These are phyloP conservation scores for Sclerotinia sclerotiorum DNA, from an alignment of 2,329 filamentous ascomycete species.

Conservation along the genomic window DNA sequence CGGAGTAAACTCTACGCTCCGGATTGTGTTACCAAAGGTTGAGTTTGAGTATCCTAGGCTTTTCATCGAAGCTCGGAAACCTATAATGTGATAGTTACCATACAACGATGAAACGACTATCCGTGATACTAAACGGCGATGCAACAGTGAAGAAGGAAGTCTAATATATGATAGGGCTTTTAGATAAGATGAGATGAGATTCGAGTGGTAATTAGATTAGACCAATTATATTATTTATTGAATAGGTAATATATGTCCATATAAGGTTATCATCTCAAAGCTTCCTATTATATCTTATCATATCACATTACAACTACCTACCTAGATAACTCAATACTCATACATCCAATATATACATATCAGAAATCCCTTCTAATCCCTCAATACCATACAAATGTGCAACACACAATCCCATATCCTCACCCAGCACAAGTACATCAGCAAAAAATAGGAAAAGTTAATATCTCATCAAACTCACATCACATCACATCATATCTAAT, in stretches of 20 bases:
- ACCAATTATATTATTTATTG: neutral
- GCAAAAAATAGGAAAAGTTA: conserved; percentile 13
- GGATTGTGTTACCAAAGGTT: neutral
- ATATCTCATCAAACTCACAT: neutral
- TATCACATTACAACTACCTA: neutral
- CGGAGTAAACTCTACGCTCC: conserved; percentile 2
- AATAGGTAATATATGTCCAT: too few species aligned
- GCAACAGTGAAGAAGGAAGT: neutral
- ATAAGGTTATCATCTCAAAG: neutral
- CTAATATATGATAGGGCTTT: conserved; percentile 1
- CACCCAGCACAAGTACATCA: neutral
- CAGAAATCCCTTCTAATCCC: neutral
- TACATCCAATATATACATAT: neutral
- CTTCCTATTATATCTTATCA: neutral
- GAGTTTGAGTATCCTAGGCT: neutral
- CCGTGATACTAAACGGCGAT: conserved; percentile 11
- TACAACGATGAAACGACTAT: conserved; percentile 1
- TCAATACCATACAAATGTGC: neutral
- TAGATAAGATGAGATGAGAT: conserved; percentile 21
- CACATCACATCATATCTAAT: neutral
- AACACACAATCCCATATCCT: neutral
- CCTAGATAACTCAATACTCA: neutral
- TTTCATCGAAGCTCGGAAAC: conserved; percentile 2
- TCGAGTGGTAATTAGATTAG: neutral
- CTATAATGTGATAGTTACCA: neutral